Conservation (phyloP, 2,329 filamentous ascomycete species). For the Talaromyces sp. region DNA sequence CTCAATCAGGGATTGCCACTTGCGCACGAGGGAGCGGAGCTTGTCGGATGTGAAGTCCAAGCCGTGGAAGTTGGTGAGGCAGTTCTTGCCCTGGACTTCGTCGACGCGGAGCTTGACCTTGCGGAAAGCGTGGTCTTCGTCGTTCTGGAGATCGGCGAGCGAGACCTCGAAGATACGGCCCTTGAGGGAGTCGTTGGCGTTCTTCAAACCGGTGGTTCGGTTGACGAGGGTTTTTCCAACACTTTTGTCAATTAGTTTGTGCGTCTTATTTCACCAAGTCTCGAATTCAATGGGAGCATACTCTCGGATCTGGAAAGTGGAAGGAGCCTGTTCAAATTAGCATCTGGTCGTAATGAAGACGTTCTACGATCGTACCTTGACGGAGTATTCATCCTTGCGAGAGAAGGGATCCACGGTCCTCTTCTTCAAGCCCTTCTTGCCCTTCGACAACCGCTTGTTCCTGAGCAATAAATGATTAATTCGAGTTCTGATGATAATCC, state of each 20-base stretch:
- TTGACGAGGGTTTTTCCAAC: slow-evolving; percentile 99
- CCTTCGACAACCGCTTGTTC: slow-evolving; percentile 99
- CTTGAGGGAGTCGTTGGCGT: slow-evolving; percentile 98
- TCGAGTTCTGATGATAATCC: neutral
- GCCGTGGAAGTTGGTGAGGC: slow-evolving; percentile 99
- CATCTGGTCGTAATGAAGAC: neutral
- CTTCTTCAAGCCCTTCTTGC: slow-evolving; percentile 99
- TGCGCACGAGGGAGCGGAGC: slow-evolving; percentile 96
- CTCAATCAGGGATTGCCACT: slow-evolving; percentile 99
- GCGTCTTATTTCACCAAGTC: slow-evolving; percentile 15
- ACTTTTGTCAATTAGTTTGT: slow-evolving; percentile 52
- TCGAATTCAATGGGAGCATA: slow-evolving; percentile 54
- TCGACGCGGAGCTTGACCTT: slow-evolving; percentile 99
- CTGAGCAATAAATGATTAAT: slow-evolving; percentile 41
- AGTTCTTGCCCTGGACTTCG: slow-evolving; percentile 99
- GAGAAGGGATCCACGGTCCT: slow-evolving; percentile 95
- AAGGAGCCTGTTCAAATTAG: slow-evolving; percentile 65
- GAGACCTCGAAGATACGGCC: slow-evolving; percentile 98
- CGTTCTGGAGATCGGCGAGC: slow-evolving; percentile 97
- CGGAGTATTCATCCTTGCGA: slow-evolving; percentile 98
- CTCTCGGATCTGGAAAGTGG: slow-evolving; percentile 95
- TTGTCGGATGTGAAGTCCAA: slow-evolving; percentile 99
- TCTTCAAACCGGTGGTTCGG: slow-evolving; percentile 99
- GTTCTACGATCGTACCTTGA: slow-evolving; percentile 65
- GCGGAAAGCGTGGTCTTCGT: slow-evolving; percentile 99